Conservation (phyloP, 106 monocot species). For the Alisma plantagoaquatica region DNA sequence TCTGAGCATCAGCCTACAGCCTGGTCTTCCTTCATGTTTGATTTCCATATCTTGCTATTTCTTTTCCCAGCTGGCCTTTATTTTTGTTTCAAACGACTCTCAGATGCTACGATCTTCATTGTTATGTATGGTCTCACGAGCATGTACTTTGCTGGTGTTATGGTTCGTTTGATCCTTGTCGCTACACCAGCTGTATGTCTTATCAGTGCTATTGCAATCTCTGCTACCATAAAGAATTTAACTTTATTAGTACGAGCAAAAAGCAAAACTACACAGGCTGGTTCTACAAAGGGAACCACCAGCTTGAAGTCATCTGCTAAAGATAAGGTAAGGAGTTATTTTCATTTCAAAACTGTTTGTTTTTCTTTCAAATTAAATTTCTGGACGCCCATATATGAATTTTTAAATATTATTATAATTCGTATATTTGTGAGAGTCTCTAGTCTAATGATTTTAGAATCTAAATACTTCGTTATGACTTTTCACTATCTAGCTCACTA, state of each 20-base stretch:
- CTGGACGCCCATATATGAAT: no score
- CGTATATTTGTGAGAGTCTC: no score
- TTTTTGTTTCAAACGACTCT: constrained; percentile 23
- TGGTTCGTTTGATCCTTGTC: constrained; percentile 26
- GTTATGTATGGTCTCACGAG: constrained; percentile 28
- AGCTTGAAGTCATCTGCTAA: constrained; percentile 20
- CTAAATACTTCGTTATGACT: no score
- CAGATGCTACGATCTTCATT: constrained; percentile 29
- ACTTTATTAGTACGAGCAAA: constrained; percentile 8
- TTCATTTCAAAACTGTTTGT: no score
- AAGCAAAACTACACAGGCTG: constrained; percentile 5
- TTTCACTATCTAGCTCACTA: no score
- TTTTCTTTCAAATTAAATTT: no score
- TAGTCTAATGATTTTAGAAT: no score
- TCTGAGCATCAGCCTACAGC: constrained; percentile 32
- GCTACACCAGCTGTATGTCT: constrained; percentile 26
- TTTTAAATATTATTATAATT: no score
- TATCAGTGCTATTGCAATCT: constrained; percentile 20
- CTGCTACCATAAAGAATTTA: constrained; percentile 19
- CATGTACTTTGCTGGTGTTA: constrained; percentile 36
- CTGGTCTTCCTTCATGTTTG: constrained; percentile 31
- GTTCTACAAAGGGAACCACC: constrained; percentile 5
- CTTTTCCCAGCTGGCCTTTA: constrained; percentile 27
- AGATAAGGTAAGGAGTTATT: constrained; percentile 9
- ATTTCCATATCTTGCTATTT: constrained; percentile 25